Percentiles rank a stretch among this genome's conserved stretches.
phyloP scores from a whole-genome alignment of 495 filamentous ascomycete genomes.

The Alectoria sarmentosa region DNA sequence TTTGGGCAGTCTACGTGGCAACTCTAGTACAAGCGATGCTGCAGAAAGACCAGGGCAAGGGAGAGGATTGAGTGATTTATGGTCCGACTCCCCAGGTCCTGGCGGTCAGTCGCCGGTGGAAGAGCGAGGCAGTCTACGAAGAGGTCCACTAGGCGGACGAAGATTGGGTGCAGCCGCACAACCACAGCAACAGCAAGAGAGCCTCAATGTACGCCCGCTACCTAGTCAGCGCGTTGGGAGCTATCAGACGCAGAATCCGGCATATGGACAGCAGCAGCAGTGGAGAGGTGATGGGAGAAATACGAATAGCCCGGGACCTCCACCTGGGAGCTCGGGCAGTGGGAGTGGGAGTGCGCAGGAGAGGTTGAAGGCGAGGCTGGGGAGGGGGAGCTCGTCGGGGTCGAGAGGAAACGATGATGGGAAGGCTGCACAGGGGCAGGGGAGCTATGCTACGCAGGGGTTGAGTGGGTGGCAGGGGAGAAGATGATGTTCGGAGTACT shows the following conservation, averaged over 20 bases:
- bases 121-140: slow-evolving; percentile 48
- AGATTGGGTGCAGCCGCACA: slow-evolving; percentile 26
- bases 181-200: slow-evolving; percentile 30
- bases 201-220: slow-evolving; percentile 49
- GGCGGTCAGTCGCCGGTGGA: slow-evolving; percentile 34
- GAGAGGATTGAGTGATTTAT: slow-evolving; percentile 67
- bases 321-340: slow-evolving; percentile 9
- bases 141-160: slow-evolving; percentile 25
- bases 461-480: slow-evolving; percentile 25
- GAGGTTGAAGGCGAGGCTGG: slow-evolving; percentile 57
- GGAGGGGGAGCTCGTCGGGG: slow-evolving; percentile 33
- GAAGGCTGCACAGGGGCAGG: slow-evolving; percentile 15
- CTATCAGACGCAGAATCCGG: slow-evolving; percentile 46
- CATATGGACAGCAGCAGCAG: slow-evolving; percentile 25
- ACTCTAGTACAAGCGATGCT: slow-evolving; percentile 26
- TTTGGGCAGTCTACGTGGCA: slow-evolving; percentile 34
- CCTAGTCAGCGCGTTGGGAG: slow-evolving; percentile 67
- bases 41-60: slow-evolving; percentile 35
- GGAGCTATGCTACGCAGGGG: slow-evolving; percentile 24
- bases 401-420: slow-evolving; percentile 13
- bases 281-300: slow-evolving; percentile 42
- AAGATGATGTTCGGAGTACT: background rate
- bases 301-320: slow-evolving; percentile 35
- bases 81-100: slow-evolving; percentile 57
- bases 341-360: slow-evolving; percentile 44